Conservation (phyloP, 2,329 filamentous ascomycete species). For the Proliferodiscus dingleyae region DNA sequence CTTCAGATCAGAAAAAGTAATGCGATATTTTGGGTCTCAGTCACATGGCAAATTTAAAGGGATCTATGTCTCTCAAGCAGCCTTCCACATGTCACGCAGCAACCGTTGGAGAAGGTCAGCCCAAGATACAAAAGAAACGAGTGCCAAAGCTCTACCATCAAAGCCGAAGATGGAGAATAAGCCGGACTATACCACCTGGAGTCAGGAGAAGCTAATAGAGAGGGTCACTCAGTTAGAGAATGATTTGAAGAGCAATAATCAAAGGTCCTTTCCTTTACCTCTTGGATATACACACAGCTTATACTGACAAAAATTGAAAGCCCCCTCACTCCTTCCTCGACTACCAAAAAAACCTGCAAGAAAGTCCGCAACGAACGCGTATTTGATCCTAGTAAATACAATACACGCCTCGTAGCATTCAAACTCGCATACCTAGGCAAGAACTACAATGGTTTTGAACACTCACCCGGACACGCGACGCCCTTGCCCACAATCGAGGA, state of each 20-base stretch:
- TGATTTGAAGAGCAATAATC: constrained; percentile 51
- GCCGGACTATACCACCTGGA: constrained; percentile 61
- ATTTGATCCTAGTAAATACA: constrained; percentile 75
- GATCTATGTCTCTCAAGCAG: constrained; percentile 4
- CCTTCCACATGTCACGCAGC: constrained; percentile 16
- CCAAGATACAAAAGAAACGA: constrained; percentile 11
- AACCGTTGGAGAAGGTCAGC: constrained; percentile 14
- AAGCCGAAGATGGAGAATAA: constrained; percentile 20
- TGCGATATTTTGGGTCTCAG: constrained; percentile 9
- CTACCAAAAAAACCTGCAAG: constrained; percentile 34
- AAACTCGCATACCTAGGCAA: constrained; percentile 93
- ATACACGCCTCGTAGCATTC: constrained; percentile 78
- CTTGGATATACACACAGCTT: no score
- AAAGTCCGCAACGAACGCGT: constrained; percentile 26
- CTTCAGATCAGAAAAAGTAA: constrained; percentile 5
- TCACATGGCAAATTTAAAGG: constrained; percentile 7
- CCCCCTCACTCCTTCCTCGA: neutral
- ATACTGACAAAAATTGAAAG: constrained; percentile 2
- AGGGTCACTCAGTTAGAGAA: constrained; percentile 64
- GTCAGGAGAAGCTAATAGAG: constrained; percentile 60
- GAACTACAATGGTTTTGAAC: constrained; percentile 89
- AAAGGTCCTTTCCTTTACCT: no score
- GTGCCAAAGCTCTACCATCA: constrained; percentile 10
- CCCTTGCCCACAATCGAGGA: constrained; percentile 83
- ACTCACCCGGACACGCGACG: constrained; percentile 64